Base-by-base conservation (phyloP, 1,139 yeast genomes). In the Suhomyces bokatorum region DNA sequence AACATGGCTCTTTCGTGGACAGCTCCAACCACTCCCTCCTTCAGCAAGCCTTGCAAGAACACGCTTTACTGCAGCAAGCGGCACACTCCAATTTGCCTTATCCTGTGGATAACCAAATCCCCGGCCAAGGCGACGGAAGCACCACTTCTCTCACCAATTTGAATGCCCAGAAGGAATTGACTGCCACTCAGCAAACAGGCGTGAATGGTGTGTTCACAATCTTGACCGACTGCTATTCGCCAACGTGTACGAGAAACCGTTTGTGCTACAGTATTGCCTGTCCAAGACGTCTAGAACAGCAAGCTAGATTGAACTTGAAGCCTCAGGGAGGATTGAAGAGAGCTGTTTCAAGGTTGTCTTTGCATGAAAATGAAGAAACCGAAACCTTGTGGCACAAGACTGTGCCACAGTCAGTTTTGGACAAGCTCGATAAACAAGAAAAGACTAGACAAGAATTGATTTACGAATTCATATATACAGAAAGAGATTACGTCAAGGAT, bases 241-340 rank as follows among this genome's bases (percentile, higher is more conserved):
- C 99, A 30, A 93, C 99, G 0, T 93, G 99, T 69, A 85, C 96
- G 4, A 73, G 96, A 44, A 95, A 89, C 59, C 76, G 81, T 31
- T 71, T 93, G 36, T 93, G 99, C 67, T 93, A 93, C 66, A 87
- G 96, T 43, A 91, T 93, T 55, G 95, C 97, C n/a, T 93, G 99
- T 68, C 99, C 99, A 10, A 79, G 97, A 55, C 79, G 99, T 53
- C 72, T 93, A 40, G 99, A 93, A 65, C 99, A 93, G 63, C 98
- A 93, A 61, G 97, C 97, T 2, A 75, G 98, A 46, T 75, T 89
- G 48, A 89, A 90, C 57, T 76, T 88, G 80, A 88, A 89, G 63
- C 90, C 95, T 7, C 87, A 87, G 57, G 93, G 96, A 33, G 96
- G 95, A 1, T 75, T 93, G 56, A 81, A 83, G 52, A 75, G 96